Conservation (phyloP, 352 stramenopile genomes). For the Phytophthora fragariae region DNA sequence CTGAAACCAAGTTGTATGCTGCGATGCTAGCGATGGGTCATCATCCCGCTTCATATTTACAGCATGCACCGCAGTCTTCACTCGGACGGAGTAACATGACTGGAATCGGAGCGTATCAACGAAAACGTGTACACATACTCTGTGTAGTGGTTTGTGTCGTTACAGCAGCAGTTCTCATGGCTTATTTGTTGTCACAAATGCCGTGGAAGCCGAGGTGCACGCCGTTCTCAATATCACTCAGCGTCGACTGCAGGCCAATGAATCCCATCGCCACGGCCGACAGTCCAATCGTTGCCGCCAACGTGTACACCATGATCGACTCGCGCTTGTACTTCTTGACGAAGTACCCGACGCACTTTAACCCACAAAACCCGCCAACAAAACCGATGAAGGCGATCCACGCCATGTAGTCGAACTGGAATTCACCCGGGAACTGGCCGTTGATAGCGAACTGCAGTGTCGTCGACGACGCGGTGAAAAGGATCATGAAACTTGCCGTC, state of each 20-base stretch:
- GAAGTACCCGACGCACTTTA: constrained; percentile 1
- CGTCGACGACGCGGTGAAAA: background rate
- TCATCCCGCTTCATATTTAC: no score
- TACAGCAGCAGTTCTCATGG: no score
- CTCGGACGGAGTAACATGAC: no score
- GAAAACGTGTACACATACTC: no score
- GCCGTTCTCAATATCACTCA: constrained; percentile 1
- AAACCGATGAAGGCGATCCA: background rate
- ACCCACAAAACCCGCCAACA: background rate
- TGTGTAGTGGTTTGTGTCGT: no score
- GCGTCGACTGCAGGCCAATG: background rate
- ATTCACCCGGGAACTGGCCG: background rate
- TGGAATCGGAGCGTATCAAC: no score
- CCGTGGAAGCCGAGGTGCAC: constrained; percentile 5
- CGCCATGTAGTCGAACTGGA: constrained; percentile 5
- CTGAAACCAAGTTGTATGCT: background rate
- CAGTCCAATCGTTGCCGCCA: background rate
- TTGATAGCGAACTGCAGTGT: constrained; percentile 3
- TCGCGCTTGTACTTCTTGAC: constrained; percentile 2
- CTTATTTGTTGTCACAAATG: constrained; percentile 5
- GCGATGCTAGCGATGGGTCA: no score
- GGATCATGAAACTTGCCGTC: constrained; percentile 1
- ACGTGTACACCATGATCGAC: constrained; percentile 4
- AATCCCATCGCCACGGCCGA: constrained; percentile 2
- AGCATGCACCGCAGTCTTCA: no score